A percentile compares a stretch with the other conserved stretches of the same genome.
Evolutionary conservation across 1,284 basidiomycete species (phyloP).

Genomic region (Macrocybe sp.): DNA sequence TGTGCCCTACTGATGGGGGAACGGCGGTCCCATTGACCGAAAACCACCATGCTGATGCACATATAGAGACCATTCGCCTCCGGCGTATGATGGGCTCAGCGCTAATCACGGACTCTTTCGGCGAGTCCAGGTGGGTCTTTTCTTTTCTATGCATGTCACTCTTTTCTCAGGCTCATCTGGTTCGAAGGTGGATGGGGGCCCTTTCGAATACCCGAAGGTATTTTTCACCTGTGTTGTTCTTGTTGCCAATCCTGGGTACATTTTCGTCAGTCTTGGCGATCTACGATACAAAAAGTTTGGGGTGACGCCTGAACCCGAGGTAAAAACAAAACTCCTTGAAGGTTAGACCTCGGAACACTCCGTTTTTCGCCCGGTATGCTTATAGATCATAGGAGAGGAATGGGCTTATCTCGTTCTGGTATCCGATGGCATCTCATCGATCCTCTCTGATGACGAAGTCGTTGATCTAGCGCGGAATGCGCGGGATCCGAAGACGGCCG

Average conservation of each 20-base stretch:
- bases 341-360: slow-evolving; percentile 37
- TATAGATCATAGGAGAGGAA: slow-evolving; percentile 46
- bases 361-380: background rate
- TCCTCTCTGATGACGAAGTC: slow-evolving; percentile 92
- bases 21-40: slow-evolving; percentile 80
- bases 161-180: background rate
- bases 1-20: slow-evolving; percentile 75
- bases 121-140: slow-evolving; percentile 72
- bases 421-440: slow-evolving; percentile 89
- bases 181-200: slow-evolving; percentile 87
- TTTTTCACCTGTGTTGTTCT: slow-evolving; percentile 5
- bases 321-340: slow-evolving; percentile 74
- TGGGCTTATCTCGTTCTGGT: slow-evolving; percentile 81
- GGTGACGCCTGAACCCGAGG: slow-evolving; percentile 93
- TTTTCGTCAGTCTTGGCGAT: slow-evolving; percentile 73
- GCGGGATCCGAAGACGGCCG: slow-evolving; percentile 74
- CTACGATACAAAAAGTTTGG: slow-evolving; percentile 86
- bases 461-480: slow-evolving; percentile 82
- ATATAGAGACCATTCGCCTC: slow-evolving; percentile 79
- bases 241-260: background rate
- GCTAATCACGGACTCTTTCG: slow-evolving; percentile 91
- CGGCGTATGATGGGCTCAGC: slow-evolving; percentile 89
- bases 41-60: slow-evolving; percentile 89
- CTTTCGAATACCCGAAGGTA: slow-evolving; percentile 90
- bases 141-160: background rate